phyloP scores from a whole-genome alignment of 2,329 filamentous ascomycete species.

The Fusarium luffae region DNA sequence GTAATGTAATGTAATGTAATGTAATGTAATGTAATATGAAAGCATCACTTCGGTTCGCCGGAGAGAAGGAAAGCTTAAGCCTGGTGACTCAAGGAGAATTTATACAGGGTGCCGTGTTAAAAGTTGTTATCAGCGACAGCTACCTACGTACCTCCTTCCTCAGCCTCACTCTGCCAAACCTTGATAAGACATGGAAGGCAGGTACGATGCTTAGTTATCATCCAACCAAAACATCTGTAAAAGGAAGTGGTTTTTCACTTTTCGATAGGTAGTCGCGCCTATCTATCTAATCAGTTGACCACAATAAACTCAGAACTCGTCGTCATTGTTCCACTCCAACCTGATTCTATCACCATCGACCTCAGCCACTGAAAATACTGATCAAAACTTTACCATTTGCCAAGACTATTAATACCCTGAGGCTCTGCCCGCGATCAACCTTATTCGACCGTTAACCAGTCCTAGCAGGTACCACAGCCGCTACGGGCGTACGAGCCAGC shows the following conservation, averaged over 20 bases:
- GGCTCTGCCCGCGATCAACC: slow-evolving; percentile 22
- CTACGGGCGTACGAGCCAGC: slow-evolving; percentile 8
- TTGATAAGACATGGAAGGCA: slow-evolving; percentile 14
- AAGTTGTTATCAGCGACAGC: not conserved
- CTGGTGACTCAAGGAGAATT: not conserved
- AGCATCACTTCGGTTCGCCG: slow-evolving; percentile 4
- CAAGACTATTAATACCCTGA: slow-evolving; percentile 9
- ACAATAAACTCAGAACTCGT: not conserved
- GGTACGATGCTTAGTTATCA: slow-evolving; percentile 17
- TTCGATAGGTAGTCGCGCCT: not conserved
- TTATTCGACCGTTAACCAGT: slow-evolving; percentile 14
- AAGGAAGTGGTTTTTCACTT: slow-evolving; percentile 11
- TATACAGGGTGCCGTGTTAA: not conserved
- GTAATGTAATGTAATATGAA: not conserved
- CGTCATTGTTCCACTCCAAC: not conserved
- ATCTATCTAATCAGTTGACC: slow-evolving; percentile 9
- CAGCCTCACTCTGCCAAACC: slow-evolving; percentile 8
- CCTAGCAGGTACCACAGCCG: not conserved
- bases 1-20: slow-evolving; percentile 21
- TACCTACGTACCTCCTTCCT: slow-evolving; percentile 2
- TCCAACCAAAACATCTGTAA: not conserved
- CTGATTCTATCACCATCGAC: not conserved
- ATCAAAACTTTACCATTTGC: not conserved
- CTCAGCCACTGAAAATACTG: not conserved
- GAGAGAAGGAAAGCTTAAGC: slow-evolving; percentile 3